Evolutionary conservation across 73 alveolate species (phyloP).

Genomic region (Tetrahymena malaccensis): DNA sequence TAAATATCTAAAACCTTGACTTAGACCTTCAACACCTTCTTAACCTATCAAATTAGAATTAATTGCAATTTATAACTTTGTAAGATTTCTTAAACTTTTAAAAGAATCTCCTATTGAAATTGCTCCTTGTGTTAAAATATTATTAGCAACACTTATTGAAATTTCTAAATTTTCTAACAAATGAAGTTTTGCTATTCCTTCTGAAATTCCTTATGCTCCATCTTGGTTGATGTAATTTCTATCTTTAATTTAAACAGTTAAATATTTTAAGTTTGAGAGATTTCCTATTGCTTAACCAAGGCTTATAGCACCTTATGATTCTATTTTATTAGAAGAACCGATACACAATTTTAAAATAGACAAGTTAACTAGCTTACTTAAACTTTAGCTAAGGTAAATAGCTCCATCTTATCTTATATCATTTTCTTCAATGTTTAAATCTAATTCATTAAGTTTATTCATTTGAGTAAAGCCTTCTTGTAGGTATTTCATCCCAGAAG

Average conservation of each 20-base stretch:
- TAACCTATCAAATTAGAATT: not conserved
- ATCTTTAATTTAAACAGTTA: not conserved
- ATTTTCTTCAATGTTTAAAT: not conserved
- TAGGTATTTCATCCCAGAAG: not conserved
- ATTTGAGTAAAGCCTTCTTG: not conserved
- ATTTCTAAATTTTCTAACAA: not conserved
- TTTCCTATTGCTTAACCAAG: not conserved
- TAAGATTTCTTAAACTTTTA: not conserved
- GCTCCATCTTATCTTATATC: not conserved
- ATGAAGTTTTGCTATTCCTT: not conserved
- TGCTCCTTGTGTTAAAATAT: not conserved
- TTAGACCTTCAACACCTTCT: not conserved
- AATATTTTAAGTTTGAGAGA: not conserved
- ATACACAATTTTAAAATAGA: not conserved
- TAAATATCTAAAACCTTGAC: not conserved
- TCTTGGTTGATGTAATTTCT: not conserved
- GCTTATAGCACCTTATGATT: not conserved
- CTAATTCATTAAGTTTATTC: not conserved
- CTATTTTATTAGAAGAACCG: not conserved
- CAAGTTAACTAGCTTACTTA: not conserved
- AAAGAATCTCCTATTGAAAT: not conserved
- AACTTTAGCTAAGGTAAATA: not conserved
- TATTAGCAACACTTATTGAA: not conserved
- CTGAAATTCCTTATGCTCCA: not conserved
- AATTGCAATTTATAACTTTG: not conserved